Percentiles rank a stretch among this genome's conserved stretches.
phyloP scores from a whole-genome alignment of 179 eudicot genomes.

The Sideroxylon spinosum region DNA sequence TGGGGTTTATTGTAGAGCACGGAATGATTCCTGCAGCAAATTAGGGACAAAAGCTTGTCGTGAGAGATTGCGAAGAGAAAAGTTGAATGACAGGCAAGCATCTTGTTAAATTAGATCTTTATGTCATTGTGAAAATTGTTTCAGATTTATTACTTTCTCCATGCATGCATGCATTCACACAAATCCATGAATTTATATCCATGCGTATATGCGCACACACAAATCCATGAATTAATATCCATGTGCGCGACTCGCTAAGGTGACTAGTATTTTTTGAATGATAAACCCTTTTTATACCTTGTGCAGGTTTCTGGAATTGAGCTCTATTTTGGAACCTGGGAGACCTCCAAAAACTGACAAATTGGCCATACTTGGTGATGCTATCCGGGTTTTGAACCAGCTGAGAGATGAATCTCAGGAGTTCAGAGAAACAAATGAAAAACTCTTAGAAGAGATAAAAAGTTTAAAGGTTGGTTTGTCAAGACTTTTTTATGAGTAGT shows the following conservation, averaged over 20 bases:
- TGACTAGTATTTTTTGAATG: neutral
- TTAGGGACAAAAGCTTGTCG: slow-evolving; percentile 70
- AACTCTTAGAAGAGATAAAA: slow-evolving; percentile 69
- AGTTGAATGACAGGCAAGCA: slow-evolving; percentile 71
- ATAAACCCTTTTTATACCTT: neutral
- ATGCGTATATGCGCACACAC: no score
- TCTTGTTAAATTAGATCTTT: neutral
- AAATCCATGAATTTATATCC: neutral
- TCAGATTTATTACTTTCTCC: no score
- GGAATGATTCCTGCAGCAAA: slow-evolving; percentile 40
- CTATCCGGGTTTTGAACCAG: slow-evolving; percentile 60
- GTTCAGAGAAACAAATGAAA: slow-evolving; percentile 52
- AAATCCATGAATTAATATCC: neutral
- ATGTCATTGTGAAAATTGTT: neutral
- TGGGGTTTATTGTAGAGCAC: slow-evolving; percentile 42
- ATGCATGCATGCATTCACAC: no score
- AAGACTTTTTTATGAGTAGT: slow-evolving; percentile 22
- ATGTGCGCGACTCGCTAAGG: neutral
- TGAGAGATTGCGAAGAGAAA: slow-evolving; percentile 80
- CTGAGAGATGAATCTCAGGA: slow-evolving; percentile 56
- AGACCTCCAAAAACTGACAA: slow-evolving; percentile 75
- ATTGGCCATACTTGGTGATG: slow-evolving; percentile 65
- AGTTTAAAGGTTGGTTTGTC: slow-evolving; percentile 64
- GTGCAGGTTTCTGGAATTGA: slow-evolving; percentile 67
- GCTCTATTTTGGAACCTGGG: slow-evolving; percentile 72